These are phyloP conservation scores for Chernovozyma sophiae-reginae DNA, from an alignment of 1,139 yeast genomes.

Conservation along the genomic window DNA sequence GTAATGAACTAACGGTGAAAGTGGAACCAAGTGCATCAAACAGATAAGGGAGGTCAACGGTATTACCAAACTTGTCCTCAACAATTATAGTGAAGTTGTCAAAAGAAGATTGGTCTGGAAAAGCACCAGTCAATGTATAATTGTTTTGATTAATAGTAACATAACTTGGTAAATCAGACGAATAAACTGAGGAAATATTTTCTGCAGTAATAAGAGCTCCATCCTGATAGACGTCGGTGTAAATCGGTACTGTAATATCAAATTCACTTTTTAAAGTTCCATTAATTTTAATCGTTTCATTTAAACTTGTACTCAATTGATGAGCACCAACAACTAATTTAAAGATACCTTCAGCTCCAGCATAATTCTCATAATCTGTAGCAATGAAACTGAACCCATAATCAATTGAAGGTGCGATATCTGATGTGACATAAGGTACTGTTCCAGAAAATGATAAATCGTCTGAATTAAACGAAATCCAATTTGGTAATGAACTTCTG, in stretches of 20 bases:
- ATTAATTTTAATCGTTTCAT: constrained; percentile 52
- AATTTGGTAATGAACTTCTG: constrained; percentile 84
- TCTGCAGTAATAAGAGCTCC: constrained; percentile 39
- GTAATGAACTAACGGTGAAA: constrained; percentile 49
- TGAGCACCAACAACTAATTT: constrained; percentile 84
- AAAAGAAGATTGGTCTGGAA: constrained; percentile 44
- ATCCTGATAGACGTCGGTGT: constrained; percentile 56
- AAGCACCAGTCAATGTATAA: constrained; percentile 52
- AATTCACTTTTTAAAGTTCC: constrained; percentile 62
- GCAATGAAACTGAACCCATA: constrained; percentile 77
- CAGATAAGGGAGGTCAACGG: constrained; percentile 54
- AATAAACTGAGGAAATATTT: constrained; percentile 53
- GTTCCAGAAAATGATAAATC: constrained; percentile 75
- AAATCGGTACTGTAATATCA: constrained; percentile 57
- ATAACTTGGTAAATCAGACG: constrained; percentile 58
- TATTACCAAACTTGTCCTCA: constrained; percentile 60
- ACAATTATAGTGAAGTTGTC: constrained; percentile 55
- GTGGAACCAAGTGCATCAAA: constrained; percentile 45
- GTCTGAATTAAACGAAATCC: constrained; percentile 69
- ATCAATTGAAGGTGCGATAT: constrained; percentile 78
- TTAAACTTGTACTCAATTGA: constrained; percentile 60
- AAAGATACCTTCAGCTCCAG: constrained; percentile 71
- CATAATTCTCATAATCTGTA: constrained; percentile 69
- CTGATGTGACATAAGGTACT: constrained; percentile 81
- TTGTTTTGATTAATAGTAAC: constrained; percentile 41